These are phyloP conservation scores for Psilocybe sp. DNA, from an alignment of 768 basidiomycete genomes.

Conservation along the genomic window DNA sequence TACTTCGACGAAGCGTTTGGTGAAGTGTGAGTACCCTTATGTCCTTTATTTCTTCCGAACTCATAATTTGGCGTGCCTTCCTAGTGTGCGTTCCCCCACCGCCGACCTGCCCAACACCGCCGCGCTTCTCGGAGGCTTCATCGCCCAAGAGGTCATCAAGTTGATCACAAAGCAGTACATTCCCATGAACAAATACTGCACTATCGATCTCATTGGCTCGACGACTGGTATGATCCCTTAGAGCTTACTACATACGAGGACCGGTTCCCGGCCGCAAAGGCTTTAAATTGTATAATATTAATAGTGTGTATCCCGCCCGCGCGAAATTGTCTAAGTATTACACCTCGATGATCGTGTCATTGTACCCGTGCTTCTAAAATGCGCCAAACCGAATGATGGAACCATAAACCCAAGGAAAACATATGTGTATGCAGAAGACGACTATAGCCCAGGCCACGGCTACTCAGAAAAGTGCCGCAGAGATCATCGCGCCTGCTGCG, in stretches of 20 bases:
- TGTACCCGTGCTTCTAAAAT: too few relatives aligned
- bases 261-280: neutral
- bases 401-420: too few relatives aligned
- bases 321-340: too few relatives aligned
- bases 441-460: too few relatives aligned
- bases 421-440: too few relatives aligned
- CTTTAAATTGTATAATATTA: neutral
- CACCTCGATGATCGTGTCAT: too few relatives aligned
- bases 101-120: constrained; percentile 92
- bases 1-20: constrained; percentile 61
- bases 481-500: too few relatives aligned
- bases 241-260: neutral
- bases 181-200: constrained; percentile 81
- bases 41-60: constrained; percentile 3
- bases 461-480: too few relatives aligned
- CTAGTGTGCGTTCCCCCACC: constrained; percentile 73
- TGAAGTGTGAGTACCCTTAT: constrained; percentile 64
- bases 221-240: constrained; percentile 60
- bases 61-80: neutral
- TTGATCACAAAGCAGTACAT: constrained; percentile 95
- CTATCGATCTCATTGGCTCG: constrained; percentile 80
- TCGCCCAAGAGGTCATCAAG: constrained; percentile 97
- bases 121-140: constrained; percentile 88
- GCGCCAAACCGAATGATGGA: too few relatives aligned
- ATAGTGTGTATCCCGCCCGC: neutral